Evolutionary conservation across 2,329 filamentous ascomycete genomes (phyloP).

Genomic region (Cladosporium velox): DNA sequence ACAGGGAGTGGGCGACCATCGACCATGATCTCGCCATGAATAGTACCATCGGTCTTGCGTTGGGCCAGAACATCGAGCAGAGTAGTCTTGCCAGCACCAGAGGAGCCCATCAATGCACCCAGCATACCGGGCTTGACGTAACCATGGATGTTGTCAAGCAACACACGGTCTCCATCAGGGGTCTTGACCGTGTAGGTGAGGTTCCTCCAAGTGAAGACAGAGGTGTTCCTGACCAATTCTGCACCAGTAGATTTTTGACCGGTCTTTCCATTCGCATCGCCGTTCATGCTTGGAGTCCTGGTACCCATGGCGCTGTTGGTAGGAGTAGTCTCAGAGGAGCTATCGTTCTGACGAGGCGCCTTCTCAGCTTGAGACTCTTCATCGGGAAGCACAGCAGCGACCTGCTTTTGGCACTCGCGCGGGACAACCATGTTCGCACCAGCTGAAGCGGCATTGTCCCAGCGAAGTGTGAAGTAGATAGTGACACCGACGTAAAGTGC

Average conservation of each 20-base stretch:
- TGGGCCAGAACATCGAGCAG: slow-evolving; percentile 45
- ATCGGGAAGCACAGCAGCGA: slow-evolving; percentile 46
- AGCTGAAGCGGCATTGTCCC: slow-evolving; percentile 50
- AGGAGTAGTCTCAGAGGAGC: slow-evolving; percentile 14
- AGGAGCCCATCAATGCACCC: slow-evolving; percentile 79
- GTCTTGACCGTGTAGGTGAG: slow-evolving; percentile 73
- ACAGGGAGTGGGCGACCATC: slow-evolving; percentile 43
- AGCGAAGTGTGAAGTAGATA: slow-evolving; percentile 58
- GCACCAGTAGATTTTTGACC: neutral
- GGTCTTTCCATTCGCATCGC: slow-evolving; percentile 1
- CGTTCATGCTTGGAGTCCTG: slow-evolving; percentile 14
- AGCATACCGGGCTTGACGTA: slow-evolving; percentile 76
- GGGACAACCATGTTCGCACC: slow-evolving; percentile 57
- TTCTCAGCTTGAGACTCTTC: slow-evolving; percentile 27
- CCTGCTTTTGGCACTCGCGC: slow-evolving; percentile 56
- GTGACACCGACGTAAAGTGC: slow-evolving; percentile 60
- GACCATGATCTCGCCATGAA: slow-evolving; percentile 49
- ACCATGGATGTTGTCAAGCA: slow-evolving; percentile 65
- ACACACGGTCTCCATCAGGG: slow-evolving; percentile 44
- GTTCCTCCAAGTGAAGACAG: slow-evolving; percentile 73
- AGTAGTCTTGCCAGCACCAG: slow-evolving; percentile 55
- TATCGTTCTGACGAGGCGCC: slow-evolving; percentile 5
- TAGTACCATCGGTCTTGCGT: slow-evolving; percentile 48
- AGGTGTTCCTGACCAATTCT: slow-evolving; percentile 28
- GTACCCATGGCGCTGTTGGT: slow-evolving; percentile 16